Conservation (phyloP, 805 yeast genomes). For the Starmerella cellae region DNA sequence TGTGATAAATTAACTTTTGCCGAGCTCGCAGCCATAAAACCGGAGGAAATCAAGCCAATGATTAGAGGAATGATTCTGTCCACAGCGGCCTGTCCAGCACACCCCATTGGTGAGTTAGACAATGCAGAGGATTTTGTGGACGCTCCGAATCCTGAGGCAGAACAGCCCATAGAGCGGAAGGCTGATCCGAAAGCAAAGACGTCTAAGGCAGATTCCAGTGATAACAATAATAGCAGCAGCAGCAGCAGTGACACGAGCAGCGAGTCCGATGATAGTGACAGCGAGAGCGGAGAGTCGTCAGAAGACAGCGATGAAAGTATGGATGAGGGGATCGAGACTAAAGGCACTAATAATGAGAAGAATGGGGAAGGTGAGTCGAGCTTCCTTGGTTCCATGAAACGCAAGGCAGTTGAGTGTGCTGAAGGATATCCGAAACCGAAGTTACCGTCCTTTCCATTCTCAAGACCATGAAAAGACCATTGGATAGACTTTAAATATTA, state of each 20-base stretch:
- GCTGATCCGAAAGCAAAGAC: not conserved
- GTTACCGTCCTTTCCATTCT: conserved; percentile 12
- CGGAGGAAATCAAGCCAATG: conserved; percentile 27
- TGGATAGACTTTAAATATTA: too few species aligned
- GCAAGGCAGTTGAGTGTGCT: conserved; percentile 12
- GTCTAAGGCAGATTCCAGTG: not conserved
- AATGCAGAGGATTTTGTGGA: conserved; percentile 13
- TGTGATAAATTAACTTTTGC: conserved; percentile 48
- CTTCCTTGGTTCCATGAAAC: conserved; percentile 2
- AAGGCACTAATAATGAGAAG: not conserved
- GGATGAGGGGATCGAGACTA: not conserved
- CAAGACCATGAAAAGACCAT: not conserved
- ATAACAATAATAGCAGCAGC: not conserved
- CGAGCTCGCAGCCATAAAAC: conserved; percentile 40
- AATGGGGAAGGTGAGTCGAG: not conserved
- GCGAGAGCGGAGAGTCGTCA: not conserved
- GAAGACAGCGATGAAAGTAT: not conserved
- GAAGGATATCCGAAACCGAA: conserved; percentile 8
- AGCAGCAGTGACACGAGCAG: not conserved
- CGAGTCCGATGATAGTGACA: not conserved
- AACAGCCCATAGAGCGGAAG: not conserved
- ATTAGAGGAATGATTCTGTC: conserved; percentile 25
- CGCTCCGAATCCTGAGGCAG: not conserved
- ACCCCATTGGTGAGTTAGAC: conserved; percentile 9
- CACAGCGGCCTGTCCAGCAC: conserved; percentile 16